Conservation (phyloP, 176 grass and related monocot genomes). For the Puya raimondii region DNA sequence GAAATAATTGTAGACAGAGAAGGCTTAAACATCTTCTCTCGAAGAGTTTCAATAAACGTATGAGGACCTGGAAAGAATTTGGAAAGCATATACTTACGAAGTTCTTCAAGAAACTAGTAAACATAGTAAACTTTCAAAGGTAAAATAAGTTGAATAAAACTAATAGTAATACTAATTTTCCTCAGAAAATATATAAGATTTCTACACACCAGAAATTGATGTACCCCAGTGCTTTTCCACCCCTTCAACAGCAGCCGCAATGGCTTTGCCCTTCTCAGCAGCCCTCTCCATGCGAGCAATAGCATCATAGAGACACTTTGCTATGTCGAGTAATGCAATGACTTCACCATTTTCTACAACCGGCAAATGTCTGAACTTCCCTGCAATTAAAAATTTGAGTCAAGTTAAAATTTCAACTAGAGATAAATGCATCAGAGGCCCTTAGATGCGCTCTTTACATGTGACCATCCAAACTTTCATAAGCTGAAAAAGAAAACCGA, state of each 20-base stretch:
- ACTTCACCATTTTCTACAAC: constrained; percentile 96
- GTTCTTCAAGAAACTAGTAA: not conserved
- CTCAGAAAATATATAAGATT: not conserved
- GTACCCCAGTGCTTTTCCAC: constrained; percentile 90
- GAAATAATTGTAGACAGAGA: constrained; percentile 78
- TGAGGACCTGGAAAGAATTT: constrained; percentile 60
- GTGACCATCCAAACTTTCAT: too few relatives aligned
- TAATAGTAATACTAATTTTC: constrained; percentile 1
- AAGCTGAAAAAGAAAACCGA: too few relatives aligned
- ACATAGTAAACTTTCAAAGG: not conserved
- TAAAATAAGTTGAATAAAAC: not conserved
- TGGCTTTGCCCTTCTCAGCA: constrained; percentile 97
- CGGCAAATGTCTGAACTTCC: constrained; percentile 98
- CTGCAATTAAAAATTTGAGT: constrained; percentile 22
- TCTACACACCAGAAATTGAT: constrained; percentile 55
- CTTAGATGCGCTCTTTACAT: too few relatives aligned
- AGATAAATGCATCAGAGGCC: not conserved
- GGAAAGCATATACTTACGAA: not conserved
- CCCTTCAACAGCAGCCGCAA: constrained; percentile 88
- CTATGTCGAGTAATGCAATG: constrained; percentile 87
- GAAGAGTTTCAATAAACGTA: constrained; percentile 94
- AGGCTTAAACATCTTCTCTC: constrained; percentile 81
- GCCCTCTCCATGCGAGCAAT: constrained; percentile 97
- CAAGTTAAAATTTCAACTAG: not conserved
- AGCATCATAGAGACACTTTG: constrained; percentile 97